Conservation (phyloP, 768 basidiomycete species). For the Lactarius tabidus region DNA sequence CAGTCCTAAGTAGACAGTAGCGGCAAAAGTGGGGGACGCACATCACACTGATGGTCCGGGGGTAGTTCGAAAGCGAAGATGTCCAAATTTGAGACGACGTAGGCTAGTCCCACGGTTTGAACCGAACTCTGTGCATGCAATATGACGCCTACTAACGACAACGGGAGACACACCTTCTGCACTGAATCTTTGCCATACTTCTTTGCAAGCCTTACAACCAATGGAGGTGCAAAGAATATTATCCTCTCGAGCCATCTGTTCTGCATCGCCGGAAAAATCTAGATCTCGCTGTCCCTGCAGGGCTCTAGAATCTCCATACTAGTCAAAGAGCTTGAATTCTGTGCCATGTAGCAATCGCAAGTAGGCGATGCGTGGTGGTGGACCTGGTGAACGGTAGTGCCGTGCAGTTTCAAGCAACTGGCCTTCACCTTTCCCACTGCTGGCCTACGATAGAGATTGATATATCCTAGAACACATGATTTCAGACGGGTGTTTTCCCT, state of each 20-base stretch:
- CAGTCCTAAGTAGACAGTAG: not conserved
- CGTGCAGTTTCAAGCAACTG: constrained; percentile 47
- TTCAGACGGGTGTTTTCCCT: constrained; percentile 48
- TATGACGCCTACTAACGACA: not conserved
- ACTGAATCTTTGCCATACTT: constrained; percentile 59
- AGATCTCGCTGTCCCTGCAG: constrained; percentile 52
- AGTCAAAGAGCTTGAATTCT: too few species aligned
- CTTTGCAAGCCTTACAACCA: constrained; percentile 42
- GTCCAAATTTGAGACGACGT: constrained; percentile 56
- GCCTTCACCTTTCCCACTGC: constrained; percentile 52
- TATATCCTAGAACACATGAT: constrained; percentile 53
- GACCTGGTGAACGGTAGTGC: constrained; percentile 62
- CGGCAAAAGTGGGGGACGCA: constrained; percentile 25
- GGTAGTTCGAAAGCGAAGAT: constrained; percentile 61
- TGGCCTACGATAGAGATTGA: constrained; percentile 65
- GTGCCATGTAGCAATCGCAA: too few species aligned
- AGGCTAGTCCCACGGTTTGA: constrained; percentile 50
- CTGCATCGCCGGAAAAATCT: not conserved
- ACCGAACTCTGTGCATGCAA: constrained; percentile 44
- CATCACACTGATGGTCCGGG: constrained; percentile 50
- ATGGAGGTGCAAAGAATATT: constrained; percentile 57
- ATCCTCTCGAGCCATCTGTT: constrained; percentile 49
- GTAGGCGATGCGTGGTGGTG: constrained; percentile 15
- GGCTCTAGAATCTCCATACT: constrained; percentile 56
- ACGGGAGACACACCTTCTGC: constrained; percentile 53